Base-by-base conservation (phyloP, 2,329 filamentous ascomycete genomes). In the Cytospora piceae region DNA sequence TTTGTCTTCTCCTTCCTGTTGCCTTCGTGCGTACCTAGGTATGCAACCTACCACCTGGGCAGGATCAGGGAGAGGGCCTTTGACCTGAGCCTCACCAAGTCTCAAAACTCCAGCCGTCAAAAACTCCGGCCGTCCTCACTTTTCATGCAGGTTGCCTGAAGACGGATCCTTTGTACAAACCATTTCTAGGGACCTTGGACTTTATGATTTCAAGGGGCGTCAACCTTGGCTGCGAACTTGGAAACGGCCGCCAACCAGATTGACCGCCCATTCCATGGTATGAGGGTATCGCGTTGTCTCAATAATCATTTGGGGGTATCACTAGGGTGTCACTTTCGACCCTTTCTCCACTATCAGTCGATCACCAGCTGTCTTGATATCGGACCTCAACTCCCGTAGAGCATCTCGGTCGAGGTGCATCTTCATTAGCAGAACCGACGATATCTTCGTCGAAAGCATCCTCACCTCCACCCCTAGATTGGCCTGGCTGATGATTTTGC, bases 391-490 rank as follows among this genome's bases (percentile, higher is more conserved):
- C 56, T 68, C 59, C 7, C 56, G 60, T 17, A 68, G 37, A n/a
- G 66, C 63, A 12, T 61, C 58, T 22, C 51, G 56, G n/a, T 63
- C 56, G 27, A 68, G 56, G 17, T 51, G 55, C 37, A 74, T 70
- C 68, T 76, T 75, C 31, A 76, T 71, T 56, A 76, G 71, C 46
- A 73, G 64, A 14, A 73, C 70, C 24, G 66, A 68, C 15, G 66
- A 68, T 64, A 76, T 71, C 63, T 69, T 73, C 8, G 72, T 73
- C 20, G 74, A 75, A 9, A 68, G 68, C 37, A 72, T 63, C 24
- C 68, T 67, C 24, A 75, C 64, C 64, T 76, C 74, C 39, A 75
- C 73, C 32, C 70, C 72, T 15, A 76, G 65, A 65, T 74, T 76
- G 22, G 72, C 69, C 68, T 73, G 71, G 58, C 72, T 75, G 61